Evolutionary conservation across 2,329 filamentous ascomycete species (phyloP).

Genomic region (Diaporthe sp.): DNA sequence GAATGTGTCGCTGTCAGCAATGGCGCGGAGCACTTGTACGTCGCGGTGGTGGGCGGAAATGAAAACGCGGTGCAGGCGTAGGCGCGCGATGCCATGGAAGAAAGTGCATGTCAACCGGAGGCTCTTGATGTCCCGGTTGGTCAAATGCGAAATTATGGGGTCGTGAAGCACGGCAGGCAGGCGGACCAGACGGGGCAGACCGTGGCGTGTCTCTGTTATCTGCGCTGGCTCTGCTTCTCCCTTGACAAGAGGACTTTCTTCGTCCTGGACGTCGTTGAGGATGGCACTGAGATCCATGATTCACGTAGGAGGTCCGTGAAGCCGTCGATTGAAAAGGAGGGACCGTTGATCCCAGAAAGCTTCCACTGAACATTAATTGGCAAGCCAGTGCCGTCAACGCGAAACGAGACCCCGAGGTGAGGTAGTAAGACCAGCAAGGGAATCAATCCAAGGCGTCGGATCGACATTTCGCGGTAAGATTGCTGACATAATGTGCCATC

Average conservation of each 20-base stretch:
- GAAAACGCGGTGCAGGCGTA: constrained; percentile 4
- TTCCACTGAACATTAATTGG: not conserved
- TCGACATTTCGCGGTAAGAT: not conserved
- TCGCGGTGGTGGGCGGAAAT: constrained; percentile 8
- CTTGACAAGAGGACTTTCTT: not conserved
- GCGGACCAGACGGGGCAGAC: not conserved
- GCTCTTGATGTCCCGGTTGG: constrained; percentile 15
- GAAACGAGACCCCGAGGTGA: not conserved
- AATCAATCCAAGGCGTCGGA: not conserved
- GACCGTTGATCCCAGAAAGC: rapidly evolving
- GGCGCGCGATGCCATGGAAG: not conserved
- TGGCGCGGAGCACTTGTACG: not conserved
- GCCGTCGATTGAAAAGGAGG: not conserved
- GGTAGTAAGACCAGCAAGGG: not conserved
- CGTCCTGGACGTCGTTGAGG: not conserved
- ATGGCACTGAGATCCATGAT: constrained; percentile 11
- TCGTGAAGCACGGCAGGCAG: not conserved
- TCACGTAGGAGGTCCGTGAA: not conserved
- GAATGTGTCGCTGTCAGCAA: constrained; percentile 4
- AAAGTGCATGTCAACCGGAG: constrained; percentile 4
- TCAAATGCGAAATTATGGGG: not conserved
- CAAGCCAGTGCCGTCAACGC: not conserved
- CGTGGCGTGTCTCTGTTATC: not conserved
- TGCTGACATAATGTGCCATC: not conserved
- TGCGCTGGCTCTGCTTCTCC: not conserved